Evolutionary conservation across 225 moss, liverwort and hornwort genomes (phyloP).

Genomic region (Pseudisothecium myosuroides): DNA sequence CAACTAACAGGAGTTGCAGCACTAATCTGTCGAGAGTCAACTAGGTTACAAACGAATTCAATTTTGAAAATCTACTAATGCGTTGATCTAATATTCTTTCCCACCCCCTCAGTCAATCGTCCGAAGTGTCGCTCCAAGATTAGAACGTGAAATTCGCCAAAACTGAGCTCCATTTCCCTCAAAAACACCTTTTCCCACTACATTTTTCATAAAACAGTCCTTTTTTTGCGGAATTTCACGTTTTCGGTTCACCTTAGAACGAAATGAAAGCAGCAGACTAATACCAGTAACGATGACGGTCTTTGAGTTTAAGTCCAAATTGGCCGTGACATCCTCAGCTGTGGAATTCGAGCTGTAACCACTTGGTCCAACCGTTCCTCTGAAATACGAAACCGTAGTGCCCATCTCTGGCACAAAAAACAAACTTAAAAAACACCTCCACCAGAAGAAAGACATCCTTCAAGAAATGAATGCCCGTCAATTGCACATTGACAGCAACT

Average conservation of each 20-base stretch:
- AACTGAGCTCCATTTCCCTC: background rate
- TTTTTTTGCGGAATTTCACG: background rate
- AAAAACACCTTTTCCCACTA: no score
- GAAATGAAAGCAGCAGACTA: background rate
- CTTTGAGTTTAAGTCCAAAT: slow-evolving; percentile 30
- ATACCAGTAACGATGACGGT: slow-evolving; percentile 40
- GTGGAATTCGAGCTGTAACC: slow-evolving; percentile 42
- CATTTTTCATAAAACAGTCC: background rate
- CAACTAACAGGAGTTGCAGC: background rate
- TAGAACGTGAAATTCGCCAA: background rate
- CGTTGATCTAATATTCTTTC: background rate
- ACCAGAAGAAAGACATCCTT: background rate
- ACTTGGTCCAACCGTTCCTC: slow-evolving; percentile 27
- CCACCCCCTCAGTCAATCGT: background rate
- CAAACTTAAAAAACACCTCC: background rate
- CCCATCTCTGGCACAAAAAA: slow-evolving; percentile 6
- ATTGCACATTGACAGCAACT: background rate
- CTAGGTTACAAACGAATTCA: background rate
- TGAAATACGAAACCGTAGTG: slow-evolving; percentile 7
- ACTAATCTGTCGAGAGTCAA: background rate
- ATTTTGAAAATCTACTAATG: background rate
- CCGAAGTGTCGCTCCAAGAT: background rate
- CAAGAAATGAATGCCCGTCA: background rate
- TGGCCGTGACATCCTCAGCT: slow-evolving; percentile 45
- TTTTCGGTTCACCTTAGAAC: background rate